Conservation (phyloP, 306 rosid genomes). For the Trifolium fragiferum region DNA sequence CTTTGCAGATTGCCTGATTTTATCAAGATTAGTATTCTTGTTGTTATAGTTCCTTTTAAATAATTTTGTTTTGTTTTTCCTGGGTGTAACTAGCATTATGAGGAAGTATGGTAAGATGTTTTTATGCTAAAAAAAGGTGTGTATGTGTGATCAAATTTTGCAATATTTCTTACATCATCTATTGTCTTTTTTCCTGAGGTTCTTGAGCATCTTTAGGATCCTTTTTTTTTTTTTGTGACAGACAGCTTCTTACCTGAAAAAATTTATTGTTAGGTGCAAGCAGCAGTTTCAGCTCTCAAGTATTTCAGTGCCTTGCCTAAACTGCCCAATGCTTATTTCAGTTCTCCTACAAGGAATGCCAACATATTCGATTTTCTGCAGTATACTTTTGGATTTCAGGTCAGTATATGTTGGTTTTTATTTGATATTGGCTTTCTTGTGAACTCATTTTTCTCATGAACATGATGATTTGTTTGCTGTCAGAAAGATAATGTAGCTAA, state of each 20-base stretch:
- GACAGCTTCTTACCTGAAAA: slow-evolving; percentile 25
- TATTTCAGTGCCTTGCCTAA: slow-evolving; percentile 71
- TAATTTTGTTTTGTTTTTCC: slow-evolving; percentile 3
- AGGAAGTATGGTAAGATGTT: slow-evolving; percentile 10
- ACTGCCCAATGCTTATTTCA: slow-evolving; percentile 64
- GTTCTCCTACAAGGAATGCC: slow-evolving; percentile 66
- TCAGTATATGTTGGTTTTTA: slow-evolving; percentile 38
- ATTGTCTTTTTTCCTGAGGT: slow-evolving; percentile 73
- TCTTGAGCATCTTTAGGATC: slow-evolving; percentile 34
- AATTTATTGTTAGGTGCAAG: slow-evolving; percentile 70
- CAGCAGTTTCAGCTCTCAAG: slow-evolving; percentile 75
- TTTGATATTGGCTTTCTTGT: slow-evolving; percentile 25
- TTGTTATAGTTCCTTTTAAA: not conserved
- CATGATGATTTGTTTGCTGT: slow-evolving; percentile 37
- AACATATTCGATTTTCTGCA: slow-evolving; percentile 86
- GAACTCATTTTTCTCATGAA: slow-evolving; percentile 26
- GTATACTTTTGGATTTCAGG: slow-evolving; percentile 92
- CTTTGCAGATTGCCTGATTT: not conserved
- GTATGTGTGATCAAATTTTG: not conserved
- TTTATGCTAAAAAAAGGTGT: not conserved
- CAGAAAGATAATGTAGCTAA: slow-evolving; percentile 94
- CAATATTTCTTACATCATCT: slow-evolving; percentile 10
- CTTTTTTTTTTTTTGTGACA: not conserved
- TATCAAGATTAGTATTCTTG: not conserved
- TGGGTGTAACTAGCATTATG: slow-evolving; percentile 6